These are phyloP conservation scores for Plectranthus barbatus DNA, from an alignment of 257 asterid species.

Conservation along the genomic window DNA sequence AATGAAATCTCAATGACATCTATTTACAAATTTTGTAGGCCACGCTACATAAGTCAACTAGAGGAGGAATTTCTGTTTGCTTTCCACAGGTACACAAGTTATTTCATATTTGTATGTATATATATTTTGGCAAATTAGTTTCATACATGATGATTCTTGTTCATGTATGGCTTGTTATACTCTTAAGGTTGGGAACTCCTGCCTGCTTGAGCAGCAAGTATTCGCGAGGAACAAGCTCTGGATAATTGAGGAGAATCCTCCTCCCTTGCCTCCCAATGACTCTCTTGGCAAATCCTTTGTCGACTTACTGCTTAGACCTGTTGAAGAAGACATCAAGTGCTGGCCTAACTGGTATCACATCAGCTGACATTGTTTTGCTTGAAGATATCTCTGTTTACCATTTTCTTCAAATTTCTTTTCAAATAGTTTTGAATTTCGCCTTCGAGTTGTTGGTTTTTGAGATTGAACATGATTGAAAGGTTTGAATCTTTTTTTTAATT, in stretches of 20 bases:
- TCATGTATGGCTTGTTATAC: slow-evolving; percentile 6
- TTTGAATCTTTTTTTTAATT: too few relatives aligned
- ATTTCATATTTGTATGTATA: too few relatives aligned
- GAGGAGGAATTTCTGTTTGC: slow-evolving; percentile 80
- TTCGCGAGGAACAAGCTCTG: slow-evolving; percentile 66
- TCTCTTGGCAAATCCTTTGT: slow-evolving; percentile 55
- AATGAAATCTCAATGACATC: too few relatives aligned
- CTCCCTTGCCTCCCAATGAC: slow-evolving; percentile 44
- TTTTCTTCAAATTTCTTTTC: too few relatives aligned
- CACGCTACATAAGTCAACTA: slow-evolving; percentile 57
- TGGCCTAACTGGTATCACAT: slow-evolving; percentile 66
- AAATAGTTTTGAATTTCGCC: slow-evolving; percentile 66
- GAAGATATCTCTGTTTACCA: not conserved
- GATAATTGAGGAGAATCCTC: slow-evolving; percentile 66
- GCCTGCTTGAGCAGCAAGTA: slow-evolving; percentile 66
- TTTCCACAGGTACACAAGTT: slow-evolving; percentile 69
- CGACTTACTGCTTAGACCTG: slow-evolving; percentile 70
- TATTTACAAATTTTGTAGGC: slow-evolving; percentile 34
- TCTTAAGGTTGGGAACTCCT: slow-evolving; percentile 57
- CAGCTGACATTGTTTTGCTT: not conserved
- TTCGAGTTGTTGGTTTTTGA: too few relatives aligned
- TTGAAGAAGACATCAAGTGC: slow-evolving; percentile 71
- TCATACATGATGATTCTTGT: not conserved
- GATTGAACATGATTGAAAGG: too few relatives aligned
- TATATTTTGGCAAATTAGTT: not conserved